A percentile compares a stretch with the other conserved stretches of the same genome.
phyloP scores from a whole-genome alignment of 169 alveolate genomes.

The Theileria luwenshuni region DNA sequence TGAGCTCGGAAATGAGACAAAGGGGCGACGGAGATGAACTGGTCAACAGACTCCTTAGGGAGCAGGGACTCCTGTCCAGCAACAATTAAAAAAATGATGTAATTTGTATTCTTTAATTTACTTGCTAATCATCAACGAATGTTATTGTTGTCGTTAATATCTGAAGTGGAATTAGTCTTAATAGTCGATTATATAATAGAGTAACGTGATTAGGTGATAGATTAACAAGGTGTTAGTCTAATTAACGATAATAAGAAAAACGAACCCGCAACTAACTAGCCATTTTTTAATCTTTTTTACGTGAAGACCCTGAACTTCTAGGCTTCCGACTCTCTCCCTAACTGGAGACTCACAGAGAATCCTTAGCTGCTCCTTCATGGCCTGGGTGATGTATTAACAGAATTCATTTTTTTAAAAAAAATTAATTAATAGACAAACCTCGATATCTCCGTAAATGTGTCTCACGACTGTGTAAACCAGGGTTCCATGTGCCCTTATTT shows the following conservation, averaged over 20 bases:
- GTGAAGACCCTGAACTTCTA: constrained; percentile 79
- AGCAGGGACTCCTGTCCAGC: constrained; percentile 85
- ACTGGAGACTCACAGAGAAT: constrained; percentile 80
- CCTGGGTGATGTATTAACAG: constrained; percentile 55
- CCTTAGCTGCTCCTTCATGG: constrained; percentile 74
- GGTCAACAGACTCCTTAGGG: constrained; percentile 90
- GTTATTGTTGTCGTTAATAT: too few species aligned
- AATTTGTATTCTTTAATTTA: too few species aligned
- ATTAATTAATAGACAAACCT: constrained; percentile 42
- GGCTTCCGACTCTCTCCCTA: constrained; percentile 75
- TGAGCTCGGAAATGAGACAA: constrained; percentile 89
- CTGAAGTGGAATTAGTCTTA: too few species aligned
- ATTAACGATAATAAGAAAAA: background rate
- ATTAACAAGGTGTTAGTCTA: background rate
- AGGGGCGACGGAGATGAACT: constrained; percentile 92
- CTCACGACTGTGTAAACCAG: constrained; percentile 79
- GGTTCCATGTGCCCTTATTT: constrained; percentile 83
- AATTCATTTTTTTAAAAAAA: too few species aligned
- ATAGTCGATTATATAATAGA: too few species aligned
- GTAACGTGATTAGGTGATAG: background rate
- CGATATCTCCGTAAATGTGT: constrained; percentile 80
- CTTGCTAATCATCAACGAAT: too few species aligned
- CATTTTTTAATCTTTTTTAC: constrained; percentile 76
- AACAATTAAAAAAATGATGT: constrained; percentile 58
- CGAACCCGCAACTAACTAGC: constrained; percentile 77